Evolutionary conservation across 768 basidiomycete species (phyloP).

Genomic region (Gymnopilus dilepis): DNA sequence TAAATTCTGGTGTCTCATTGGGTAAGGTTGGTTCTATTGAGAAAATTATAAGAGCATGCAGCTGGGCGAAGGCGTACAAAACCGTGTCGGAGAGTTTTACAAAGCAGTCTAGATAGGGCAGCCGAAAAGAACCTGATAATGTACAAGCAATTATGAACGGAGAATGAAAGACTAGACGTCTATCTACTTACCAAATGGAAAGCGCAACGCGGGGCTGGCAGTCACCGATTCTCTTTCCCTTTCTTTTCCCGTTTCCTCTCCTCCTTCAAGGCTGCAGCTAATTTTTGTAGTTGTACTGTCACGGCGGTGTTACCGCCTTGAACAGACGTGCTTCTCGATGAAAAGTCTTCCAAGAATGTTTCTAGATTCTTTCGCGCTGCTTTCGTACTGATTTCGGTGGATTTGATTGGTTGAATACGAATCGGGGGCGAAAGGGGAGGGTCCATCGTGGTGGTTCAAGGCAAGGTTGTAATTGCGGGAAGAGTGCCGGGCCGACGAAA

Average conservation of each 20-base stretch:
- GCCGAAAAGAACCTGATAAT: conserved; percentile 4
- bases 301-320: conserved; percentile 60
- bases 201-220: background rate
- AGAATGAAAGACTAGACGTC: background rate
- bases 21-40: background rate
- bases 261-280: conserved; percentile 56
- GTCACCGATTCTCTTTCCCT: conserved; percentile 13
- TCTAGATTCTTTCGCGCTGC: conserved; percentile 46
- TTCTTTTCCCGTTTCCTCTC: conserved; percentile 43
- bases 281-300: conserved; percentile 63
- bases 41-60: background rate
- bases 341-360: conserved; percentile 54
- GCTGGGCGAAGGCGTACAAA: background rate
- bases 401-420: conserved; percentile 46
- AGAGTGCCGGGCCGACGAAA: conserved; percentile 9
- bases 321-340: conserved; percentile 47
- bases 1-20: background rate
- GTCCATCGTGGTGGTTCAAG: conserved; percentile 42
- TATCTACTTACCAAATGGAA: background rate
- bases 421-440: conserved; percentile 51
- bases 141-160: background rate
- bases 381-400: conserved; percentile 44
- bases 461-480: conserved; percentile 9
- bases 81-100: background rate
- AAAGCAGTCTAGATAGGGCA: background rate